Percentiles rank a stretch among this genome's conserved stretches.
Conservation (phyloP, 257 asterid species). For the Handroanthus guayacan region DNA sequence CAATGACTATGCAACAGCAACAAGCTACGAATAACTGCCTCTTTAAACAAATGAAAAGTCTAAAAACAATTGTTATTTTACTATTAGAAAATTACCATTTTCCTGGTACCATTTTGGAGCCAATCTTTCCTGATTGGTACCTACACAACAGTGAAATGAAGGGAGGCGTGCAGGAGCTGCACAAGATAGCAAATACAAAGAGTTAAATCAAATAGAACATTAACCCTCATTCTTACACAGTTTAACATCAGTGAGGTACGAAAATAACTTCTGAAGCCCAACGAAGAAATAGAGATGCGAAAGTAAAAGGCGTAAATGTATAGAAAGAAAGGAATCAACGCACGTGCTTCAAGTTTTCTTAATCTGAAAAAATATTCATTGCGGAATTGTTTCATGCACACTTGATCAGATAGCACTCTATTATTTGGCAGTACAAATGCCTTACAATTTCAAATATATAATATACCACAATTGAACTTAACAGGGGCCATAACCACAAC, state of each 20-base stretch:
- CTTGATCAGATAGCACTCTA: conserved; percentile 12
- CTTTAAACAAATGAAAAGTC: conserved; percentile 20
- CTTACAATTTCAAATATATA: not conserved
- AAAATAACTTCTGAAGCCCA: conserved; percentile 25
- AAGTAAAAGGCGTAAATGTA: not conserved
- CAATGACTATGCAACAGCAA: not conserved
- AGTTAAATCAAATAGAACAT: conserved; percentile 31
- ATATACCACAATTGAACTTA: not conserved
- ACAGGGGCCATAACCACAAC: too few relatives aligned
- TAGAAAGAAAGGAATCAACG: not conserved
- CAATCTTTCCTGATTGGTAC: conserved; percentile 80
- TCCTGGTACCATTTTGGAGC: conserved; percentile 90
- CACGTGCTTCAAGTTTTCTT: not conserved
- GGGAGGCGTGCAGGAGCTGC: conserved; percentile 95
- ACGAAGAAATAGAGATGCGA: conserved; percentile 18
- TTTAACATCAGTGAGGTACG: not conserved
- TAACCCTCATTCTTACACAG: conserved; percentile 15
- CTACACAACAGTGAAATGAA: conserved; percentile 92
- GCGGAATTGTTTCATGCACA: not conserved
- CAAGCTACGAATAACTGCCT: not conserved
- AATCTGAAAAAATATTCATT: conserved; percentile 3
- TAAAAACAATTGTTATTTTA: not conserved
- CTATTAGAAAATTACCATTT: conserved; percentile 59
- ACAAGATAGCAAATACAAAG: conserved; percentile 31
- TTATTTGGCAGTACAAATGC: not conserved